Base-by-base conservation (phyloP, 768 basidiomycete species). In the Tricholoma furcatifolium region DNA sequence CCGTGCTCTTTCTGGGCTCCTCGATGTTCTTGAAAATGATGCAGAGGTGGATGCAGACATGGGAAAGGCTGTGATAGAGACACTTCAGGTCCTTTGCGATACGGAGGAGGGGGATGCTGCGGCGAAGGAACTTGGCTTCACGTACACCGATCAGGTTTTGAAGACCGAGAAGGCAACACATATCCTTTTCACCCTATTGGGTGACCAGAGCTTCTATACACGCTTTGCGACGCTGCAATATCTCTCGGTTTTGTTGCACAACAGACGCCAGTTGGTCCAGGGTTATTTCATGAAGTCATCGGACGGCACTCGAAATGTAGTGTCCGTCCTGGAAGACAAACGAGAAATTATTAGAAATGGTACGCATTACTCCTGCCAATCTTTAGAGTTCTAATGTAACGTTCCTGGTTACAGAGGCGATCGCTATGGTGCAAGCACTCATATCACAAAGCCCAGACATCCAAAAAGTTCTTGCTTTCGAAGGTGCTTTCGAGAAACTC, bases 401-500 rank as follows among this genome's bases (percentile, higher is more conserved):
- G 1, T 12, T 2, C 17, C 21, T 45, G 7, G 6, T 32, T 53
- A 23, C 17, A 91, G 92, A 98, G 79, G 87, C 85, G 20, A 83
- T 97, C 35, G 76, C 84, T 14, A 83, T 95, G 71, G 78, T 94
- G 31, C 90, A 95, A 56, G 74, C 84, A 5, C 75, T 99, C 12
- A 83, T 89, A 34, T 83, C 84, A 0, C 88, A 94, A 60, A 98
- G 90, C 60, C 82, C 90, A 30, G 93, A 98, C 66, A 91, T 99
- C 32, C 96, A 98, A 65, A 98, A 98, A 70, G 85, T 98, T 27
- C 83, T 98, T 41, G 93, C 95, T 0, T 99, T 99, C 61, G 93
- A 94, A 60, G 94, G 97, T 17, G 91, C 91, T 1, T 98, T 99
- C 62, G 97, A 99, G 74, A 92, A 88, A 65, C 79, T 99, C 27